phyloP scores from a whole-genome alignment of 257 asterid species.

The Perilla frutescens region DNA sequence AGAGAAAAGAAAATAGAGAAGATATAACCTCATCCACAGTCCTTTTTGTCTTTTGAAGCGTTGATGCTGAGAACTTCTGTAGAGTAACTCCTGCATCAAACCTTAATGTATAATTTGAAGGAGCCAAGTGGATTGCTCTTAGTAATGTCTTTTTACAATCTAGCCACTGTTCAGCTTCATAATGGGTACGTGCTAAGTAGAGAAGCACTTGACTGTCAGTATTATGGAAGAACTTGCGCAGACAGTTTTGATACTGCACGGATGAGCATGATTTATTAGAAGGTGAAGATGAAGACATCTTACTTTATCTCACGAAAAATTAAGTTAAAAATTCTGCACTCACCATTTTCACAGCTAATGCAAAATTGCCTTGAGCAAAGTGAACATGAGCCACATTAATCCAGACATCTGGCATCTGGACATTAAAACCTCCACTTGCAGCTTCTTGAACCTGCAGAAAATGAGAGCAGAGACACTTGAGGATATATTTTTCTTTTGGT shows the following conservation, averaged over 20 bases:
- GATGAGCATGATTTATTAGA: conserved; percentile 25
- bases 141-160: conserved; percentile 93
- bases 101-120: conserved; percentile 89
- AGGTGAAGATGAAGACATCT: conserved; percentile 52
- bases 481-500: conserved; percentile 18
- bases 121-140: conserved; percentile 97
- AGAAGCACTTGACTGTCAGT: conserved; percentile 97
- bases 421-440: conserved; percentile 90
- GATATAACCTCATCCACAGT: conserved; percentile 84
- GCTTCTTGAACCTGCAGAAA: conserved; percentile 91
- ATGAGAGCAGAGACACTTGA: conserved; percentile 6
- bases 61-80: conserved; percentile 97
- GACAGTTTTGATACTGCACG: conserved; percentile 92
- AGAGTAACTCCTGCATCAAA: conserved; percentile 92
- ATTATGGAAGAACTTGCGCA: conserved; percentile 85
- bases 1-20: conserved; percentile 26
- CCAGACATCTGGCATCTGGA: conserved; percentile 99
- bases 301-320: conserved; percentile 27
- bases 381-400: conserved; percentile 98
- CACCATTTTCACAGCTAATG: conserved; percentile 98
- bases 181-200: conserved; percentile 95
- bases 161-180: conserved; percentile 99
- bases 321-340: conserved; percentile 48
- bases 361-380: conserved; percentile 95
- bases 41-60: conserved; percentile 91